These are phyloP conservation scores for Hymenoscyphus fraxineus DNA, from an alignment of 2,329 filamentous ascomycete species.

Conservation along the genomic window DNA sequence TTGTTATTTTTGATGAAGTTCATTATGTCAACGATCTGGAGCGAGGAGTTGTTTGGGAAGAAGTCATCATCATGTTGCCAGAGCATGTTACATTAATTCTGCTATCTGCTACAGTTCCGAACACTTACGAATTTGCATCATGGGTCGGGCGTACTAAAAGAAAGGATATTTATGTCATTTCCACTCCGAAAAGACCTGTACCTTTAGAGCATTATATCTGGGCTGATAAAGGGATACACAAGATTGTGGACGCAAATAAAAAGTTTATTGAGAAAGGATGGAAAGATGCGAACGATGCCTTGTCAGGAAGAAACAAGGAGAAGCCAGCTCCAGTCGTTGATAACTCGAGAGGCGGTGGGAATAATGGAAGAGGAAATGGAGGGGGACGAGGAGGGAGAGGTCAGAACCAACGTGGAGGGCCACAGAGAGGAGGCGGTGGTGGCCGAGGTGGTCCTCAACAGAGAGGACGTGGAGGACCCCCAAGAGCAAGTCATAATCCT, in stretches of 20 bases:
- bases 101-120: slow-evolving; percentile 92
- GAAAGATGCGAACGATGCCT: slow-evolving; percentile 83
- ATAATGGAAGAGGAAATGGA: slow-evolving; percentile 44
- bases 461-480: slow-evolving; percentile 48
- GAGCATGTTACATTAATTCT: slow-evolving; percentile 95
- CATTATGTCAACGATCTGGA: slow-evolving; percentile 98
- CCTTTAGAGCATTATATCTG: slow-evolving; percentile 95
- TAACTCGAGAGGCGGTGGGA: slow-evolving; percentile 7
- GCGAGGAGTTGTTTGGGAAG: slow-evolving; percentile 96
- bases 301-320: slow-evolving; percentile 77
- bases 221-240: slow-evolving; percentile 88
- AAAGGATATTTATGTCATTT: slow-evolving; percentile 98
- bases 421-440: slow-evolving; percentile 38
- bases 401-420: slow-evolving; percentile 46
- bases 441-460: slow-evolving; percentile 47
- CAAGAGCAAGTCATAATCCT: slow-evolving; percentile 50
- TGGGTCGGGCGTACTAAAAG: slow-evolving; percentile 98
- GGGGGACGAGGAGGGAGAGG: slow-evolving; percentile 52
- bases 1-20: slow-evolving; percentile 98
- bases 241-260: slow-evolving; percentile 92
- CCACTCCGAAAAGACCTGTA: slow-evolving; percentile 90
- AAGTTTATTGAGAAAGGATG: slow-evolving; percentile 88
- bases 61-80: slow-evolving; percentile 98
- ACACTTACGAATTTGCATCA: slow-evolving; percentile 95
- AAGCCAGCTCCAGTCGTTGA: slow-evolving; percentile 45